phyloP scores from a whole-genome alignment of 192 early-diverging fungal species.

The Helicostylum pulchrum region DNA sequence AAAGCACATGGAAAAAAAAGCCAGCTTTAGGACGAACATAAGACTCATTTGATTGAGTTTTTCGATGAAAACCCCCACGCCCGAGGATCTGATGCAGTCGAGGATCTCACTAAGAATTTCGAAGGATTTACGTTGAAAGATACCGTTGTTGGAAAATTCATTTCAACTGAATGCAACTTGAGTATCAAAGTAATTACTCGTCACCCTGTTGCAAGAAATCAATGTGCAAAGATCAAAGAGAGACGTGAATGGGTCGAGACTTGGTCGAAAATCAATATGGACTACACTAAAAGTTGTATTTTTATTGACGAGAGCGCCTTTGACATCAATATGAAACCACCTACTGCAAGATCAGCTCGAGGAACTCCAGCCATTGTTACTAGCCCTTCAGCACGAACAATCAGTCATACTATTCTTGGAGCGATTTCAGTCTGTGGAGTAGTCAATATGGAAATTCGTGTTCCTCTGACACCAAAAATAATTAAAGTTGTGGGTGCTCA shows the following conservation, averaged over 20 bases:
- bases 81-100: neutral
- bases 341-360: neutral
- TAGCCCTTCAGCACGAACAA: slow-evolving; percentile 3
- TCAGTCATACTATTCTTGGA: slow-evolving; percentile 8
- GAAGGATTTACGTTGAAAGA: neutral
- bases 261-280: slow-evolving; percentile 6
- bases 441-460: slow-evolving; percentile 6
- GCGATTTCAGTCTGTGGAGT: slow-evolving; percentile 5
- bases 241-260: slow-evolving; percentile 9
- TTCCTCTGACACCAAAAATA: neutral
- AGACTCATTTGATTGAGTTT: neutral
- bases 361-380: slow-evolving; percentile 9
- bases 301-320: slow-evolving; percentile 17
- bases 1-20: neutral
- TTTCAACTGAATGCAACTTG: neutral
- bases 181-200: slow-evolving; percentile 8
- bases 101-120: neutral
- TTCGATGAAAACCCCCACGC: neutral
- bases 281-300: slow-evolving; percentile 14
- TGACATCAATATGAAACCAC: slow-evolving; percentile 17
- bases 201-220: neutral
- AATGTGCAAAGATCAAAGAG: slow-evolving; percentile 5
- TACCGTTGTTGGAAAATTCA: slow-evolving; percentile 1
- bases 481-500: neutral
- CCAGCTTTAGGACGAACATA: slow-evolving; percentile 8